A percentile compares a stretch with the other conserved stretches of the same genome.
phyloP scores from a whole-genome alignment of 441 rosid species.

The Aquilaria agallochum region DNA sequence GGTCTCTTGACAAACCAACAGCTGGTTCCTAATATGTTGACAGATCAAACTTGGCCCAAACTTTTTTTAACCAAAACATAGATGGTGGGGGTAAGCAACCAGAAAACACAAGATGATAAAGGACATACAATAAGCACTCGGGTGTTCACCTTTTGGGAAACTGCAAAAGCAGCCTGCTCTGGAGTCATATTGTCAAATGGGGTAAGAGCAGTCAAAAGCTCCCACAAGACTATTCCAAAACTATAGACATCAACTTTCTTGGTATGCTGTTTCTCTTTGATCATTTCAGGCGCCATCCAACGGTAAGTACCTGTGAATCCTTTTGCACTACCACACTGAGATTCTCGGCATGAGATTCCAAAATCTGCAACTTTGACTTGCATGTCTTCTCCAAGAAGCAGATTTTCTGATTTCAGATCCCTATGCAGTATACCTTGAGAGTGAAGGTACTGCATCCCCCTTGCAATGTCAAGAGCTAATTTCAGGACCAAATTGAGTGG shows the following conservation, averaged over 20 bases:
- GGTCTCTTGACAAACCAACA: no score
- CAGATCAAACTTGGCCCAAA: no score
- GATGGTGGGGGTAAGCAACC: no score
- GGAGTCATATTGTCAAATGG: conserved; percentile 83
- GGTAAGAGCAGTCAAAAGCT: conserved; percentile 67
- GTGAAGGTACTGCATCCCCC: conserved; percentile 75
- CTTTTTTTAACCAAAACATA: no score
- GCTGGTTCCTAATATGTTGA: no score
- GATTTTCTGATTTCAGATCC: conserved; percentile 79
- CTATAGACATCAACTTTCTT: conserved; percentile 84
- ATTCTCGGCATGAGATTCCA: conserved; percentile 76
- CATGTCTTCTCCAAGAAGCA: conserved; percentile 69
- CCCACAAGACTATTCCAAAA: conserved; percentile 82
- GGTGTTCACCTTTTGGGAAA: conserved; percentile 64
- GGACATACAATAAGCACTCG: neutral
- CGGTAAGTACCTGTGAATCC: conserved; percentile 84
- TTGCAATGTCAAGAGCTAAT: conserved; percentile 67
- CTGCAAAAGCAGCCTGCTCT: conserved; percentile 86
- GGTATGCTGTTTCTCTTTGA: conserved; percentile 66
- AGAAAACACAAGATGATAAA: no score
- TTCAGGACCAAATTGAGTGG: conserved; percentile 58
- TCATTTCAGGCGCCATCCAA: conserved; percentile 94
- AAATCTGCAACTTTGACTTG: conserved; percentile 72
- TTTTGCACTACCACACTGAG: conserved; percentile 64
- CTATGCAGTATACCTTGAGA: conserved; percentile 65